These are phyloP conservation scores for Exserohilum turcica DNA, from an alignment of 2,329 filamentous ascomycete genomes.

Conservation along the genomic window DNA sequence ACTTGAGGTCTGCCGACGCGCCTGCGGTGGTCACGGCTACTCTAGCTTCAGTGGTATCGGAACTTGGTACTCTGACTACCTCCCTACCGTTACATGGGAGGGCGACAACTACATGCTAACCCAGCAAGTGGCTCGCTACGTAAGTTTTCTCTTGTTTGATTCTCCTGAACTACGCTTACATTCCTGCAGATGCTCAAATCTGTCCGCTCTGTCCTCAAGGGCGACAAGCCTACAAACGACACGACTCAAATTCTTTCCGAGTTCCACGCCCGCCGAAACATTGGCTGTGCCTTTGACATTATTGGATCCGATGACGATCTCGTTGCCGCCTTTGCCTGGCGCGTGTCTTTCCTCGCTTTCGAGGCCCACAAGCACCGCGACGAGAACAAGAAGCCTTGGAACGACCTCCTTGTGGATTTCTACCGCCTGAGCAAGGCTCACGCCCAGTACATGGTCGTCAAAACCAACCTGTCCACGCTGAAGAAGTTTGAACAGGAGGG, in stretches of 20 bases:
- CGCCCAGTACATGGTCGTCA: constrained; percentile 77
- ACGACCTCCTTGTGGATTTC: constrained; percentile 77
- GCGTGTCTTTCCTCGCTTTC: constrained; percentile 74
- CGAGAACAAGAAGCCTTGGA: constrained; percentile 75
- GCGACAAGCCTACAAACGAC: constrained; percentile 68
- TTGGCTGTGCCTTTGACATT: constrained; percentile 75
- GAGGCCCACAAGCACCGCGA: constrained; percentile 76
- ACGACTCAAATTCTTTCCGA: constrained; percentile 68
- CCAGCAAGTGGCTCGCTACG: constrained; percentile 76
- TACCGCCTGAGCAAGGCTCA: constrained; percentile 76
- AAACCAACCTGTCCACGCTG: constrained; percentile 76
- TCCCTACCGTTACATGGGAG: constrained; percentile 74
- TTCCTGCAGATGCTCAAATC: constrained; percentile 69
- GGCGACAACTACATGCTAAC: constrained; percentile 84
- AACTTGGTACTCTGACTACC: constrained; percentile 74
- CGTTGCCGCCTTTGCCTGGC: constrained; percentile 76
- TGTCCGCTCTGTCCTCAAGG: constrained; percentile 70
- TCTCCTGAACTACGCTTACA: constrained; percentile 3
- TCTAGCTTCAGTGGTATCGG: constrained; percentile 77
- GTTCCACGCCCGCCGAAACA: constrained; percentile 69
- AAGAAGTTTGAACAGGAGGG: constrained; percentile 59
- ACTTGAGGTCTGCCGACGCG: constrained; percentile 73
- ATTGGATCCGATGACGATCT: constrained; percentile 72
- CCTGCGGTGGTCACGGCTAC: constrained; percentile 79
- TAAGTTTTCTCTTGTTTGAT: constrained; percentile 43